These are phyloP conservation scores for Deinandra increscens DNA, from an alignment of 129 eudicot species.

Conservation along the genomic window DNA sequence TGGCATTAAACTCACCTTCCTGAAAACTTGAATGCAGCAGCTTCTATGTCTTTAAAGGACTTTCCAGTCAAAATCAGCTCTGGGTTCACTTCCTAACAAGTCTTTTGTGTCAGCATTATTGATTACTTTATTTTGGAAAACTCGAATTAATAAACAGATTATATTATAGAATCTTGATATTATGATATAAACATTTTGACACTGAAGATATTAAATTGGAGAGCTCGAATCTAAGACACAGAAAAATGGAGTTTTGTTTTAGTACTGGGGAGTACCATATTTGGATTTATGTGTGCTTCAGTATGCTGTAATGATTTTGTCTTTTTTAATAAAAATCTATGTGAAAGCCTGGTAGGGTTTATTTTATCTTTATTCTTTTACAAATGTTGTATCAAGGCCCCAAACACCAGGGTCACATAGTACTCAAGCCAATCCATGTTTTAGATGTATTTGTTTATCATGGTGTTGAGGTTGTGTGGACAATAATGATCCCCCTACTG, in stretches of 20 bases:
- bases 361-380: background rate
- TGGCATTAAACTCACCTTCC: constrained; percentile 22
- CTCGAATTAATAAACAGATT: too few relatives aligned
- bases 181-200: constrained; percentile 14
- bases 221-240: background rate
- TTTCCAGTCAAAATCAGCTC: constrained; percentile 28
- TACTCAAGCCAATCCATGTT: constrained; percentile 14
- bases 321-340: constrained; percentile 8
- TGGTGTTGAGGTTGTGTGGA: constrained; percentile 19
- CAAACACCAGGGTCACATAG: constrained; percentile 4
- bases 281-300: constrained; percentile 22
- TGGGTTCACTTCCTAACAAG: constrained; percentile 20
- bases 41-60: constrained; percentile 24
- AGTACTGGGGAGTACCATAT: constrained; percentile 17
- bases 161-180: too few relatives aligned
- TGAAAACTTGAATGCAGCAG: constrained; percentile 29
- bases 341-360: constrained; percentile 7
- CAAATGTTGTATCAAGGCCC: background rate
- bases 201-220: background rate
- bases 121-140: too few relatives aligned
- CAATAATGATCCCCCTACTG: constrained; percentile 13
- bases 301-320: constrained; percentile 8
- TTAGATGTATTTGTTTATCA: constrained; percentile 22
- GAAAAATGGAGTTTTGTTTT: constrained; percentile 10
- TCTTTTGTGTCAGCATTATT: constrained; percentile 24